Evolutionary conservation across 2,329 filamentous ascomycete species (phyloP).

Genomic region (Fonsecaea pedrosoi): DNA sequence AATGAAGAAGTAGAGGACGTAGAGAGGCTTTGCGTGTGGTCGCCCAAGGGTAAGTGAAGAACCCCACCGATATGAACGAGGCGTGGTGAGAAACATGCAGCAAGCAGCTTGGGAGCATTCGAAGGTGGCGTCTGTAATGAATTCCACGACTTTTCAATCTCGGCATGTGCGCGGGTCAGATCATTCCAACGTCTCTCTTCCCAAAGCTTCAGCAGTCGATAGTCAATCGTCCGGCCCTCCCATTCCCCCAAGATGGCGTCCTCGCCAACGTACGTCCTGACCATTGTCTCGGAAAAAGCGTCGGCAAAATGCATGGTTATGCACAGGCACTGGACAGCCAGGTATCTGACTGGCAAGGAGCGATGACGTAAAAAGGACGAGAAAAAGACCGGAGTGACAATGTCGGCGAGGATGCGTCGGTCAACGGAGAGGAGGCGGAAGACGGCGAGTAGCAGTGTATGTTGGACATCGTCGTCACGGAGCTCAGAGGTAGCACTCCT

Average conservation of each 20-base stretch:
- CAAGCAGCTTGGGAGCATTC: slow-evolving; percentile 40
- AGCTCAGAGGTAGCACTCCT: slow-evolving; percentile 33
- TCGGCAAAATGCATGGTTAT: slow-evolving; percentile 81
- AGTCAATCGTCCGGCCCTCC: slow-evolving; percentile 80
- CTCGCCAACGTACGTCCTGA: slow-evolving; percentile 69
- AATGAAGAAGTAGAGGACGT: slow-evolving; percentile 61
- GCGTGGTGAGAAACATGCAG: slow-evolving; percentile 59
- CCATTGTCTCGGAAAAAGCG: slow-evolving; percentile 73
- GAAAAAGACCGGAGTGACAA: slow-evolving; percentile 71
- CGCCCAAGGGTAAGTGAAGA: slow-evolving; percentile 69
- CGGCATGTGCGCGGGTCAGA: slow-evolving; percentile 58
- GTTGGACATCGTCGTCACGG: slow-evolving; percentile 47
- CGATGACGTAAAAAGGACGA: slow-evolving; percentile 70
- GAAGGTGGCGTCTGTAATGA: slow-evolving; percentile 26
- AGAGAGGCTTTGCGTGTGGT: slow-evolving; percentile 49
- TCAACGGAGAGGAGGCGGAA: slow-evolving; percentile 84
- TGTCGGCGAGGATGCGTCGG: slow-evolving; percentile 67
- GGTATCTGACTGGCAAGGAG: slow-evolving; percentile 71
- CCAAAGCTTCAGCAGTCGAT: slow-evolving; percentile 72
- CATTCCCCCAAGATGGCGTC: slow-evolving; percentile 71
- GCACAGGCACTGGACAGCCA: slow-evolving; percentile 82
- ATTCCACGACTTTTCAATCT: slow-evolving; percentile 46
- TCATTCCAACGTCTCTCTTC: slow-evolving; percentile 63
- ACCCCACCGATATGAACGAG: slow-evolving; percentile 71
- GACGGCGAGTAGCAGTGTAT: slow-evolving; percentile 66